phyloP scores from a whole-genome alignment of 2,329 filamentous ascomycete species.

The Passalora sequoiae region DNA sequence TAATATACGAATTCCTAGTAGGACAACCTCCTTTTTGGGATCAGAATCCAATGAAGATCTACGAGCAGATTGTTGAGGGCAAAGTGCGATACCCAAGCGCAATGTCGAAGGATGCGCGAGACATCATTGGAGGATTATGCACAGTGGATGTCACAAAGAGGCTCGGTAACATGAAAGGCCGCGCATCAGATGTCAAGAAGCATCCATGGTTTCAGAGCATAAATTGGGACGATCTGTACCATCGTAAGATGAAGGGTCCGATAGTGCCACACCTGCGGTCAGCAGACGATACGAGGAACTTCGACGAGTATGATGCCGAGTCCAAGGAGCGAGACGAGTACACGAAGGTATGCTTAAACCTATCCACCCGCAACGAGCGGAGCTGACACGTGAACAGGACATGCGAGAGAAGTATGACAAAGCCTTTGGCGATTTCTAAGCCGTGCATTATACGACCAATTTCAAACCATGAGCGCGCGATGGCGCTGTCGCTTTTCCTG shows the following conservation, averaged over 20 bases:
- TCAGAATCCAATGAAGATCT: slow-evolving; percentile 80
- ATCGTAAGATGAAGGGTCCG: slow-evolving; percentile 60
- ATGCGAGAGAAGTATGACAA: slow-evolving; percentile 64
- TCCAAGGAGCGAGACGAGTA: slow-evolving; percentile 61
- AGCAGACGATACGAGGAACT: slow-evolving; percentile 71
- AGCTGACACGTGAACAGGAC: slow-evolving; percentile 38
- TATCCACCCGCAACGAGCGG: background rate
- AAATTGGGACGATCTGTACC: slow-evolving; percentile 68
- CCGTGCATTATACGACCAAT: no score
- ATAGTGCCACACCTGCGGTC: slow-evolving; percentile 71
- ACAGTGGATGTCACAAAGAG: slow-evolving; percentile 73
- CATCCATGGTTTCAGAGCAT: slow-evolving; percentile 71
- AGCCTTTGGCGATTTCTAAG: slow-evolving; percentile 65
- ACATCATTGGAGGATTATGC: slow-evolving; percentile 71
- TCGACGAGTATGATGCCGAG: slow-evolving; percentile 77
- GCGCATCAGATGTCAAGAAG: slow-evolving; percentile 64
- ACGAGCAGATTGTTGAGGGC: slow-evolving; percentile 75
- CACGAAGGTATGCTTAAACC: slow-evolving; percentile 45
- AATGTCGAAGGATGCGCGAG: slow-evolving; percentile 64
- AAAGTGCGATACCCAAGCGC: slow-evolving; percentile 66
- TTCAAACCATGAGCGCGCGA: slow-evolving; percentile 6
- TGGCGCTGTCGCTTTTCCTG: slow-evolving; percentile 8
- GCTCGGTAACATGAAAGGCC: slow-evolving; percentile 72
- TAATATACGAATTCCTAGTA: slow-evolving; percentile 79
- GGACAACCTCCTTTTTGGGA: slow-evolving; percentile 86